Conservation (phyloP, 257 asterid genomes). For the Dorcoceras hygrometricum region DNA sequence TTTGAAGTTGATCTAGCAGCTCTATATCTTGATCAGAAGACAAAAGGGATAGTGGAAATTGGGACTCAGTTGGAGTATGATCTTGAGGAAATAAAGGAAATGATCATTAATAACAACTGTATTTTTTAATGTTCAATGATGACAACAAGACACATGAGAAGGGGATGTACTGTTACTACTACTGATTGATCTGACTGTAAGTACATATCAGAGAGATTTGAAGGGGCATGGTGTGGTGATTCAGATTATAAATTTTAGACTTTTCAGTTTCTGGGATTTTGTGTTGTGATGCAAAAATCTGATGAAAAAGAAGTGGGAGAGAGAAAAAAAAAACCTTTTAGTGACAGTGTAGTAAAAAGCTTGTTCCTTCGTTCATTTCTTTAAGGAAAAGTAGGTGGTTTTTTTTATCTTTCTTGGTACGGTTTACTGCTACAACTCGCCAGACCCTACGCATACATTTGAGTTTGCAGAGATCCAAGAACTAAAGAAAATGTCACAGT, state of each 20-base stretch:
- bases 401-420: slow-evolving; percentile 8
- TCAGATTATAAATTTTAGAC: slow-evolving; percentile 12
- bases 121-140: slow-evolving; percentile 37
- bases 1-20: not conserved
- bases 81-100: slow-evolving; percentile 60
- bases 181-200: slow-evolving; percentile 25
- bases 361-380: slow-evolving; percentile 35
- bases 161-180: slow-evolving; percentile 41
- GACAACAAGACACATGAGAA: slow-evolving; percentile 39
- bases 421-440: too few species aligned
- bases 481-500: too few species aligned
- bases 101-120: slow-evolving; percentile 23
- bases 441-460: too few species aligned
- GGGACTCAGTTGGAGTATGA: slow-evolving; percentile 38
- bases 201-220: slow-evolving; percentile 41
- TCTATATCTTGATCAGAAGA: slow-evolving; percentile 28
- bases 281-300: slow-evolving; percentile 46
- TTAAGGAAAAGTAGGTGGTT: slow-evolving; percentile 18
- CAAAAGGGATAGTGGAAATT: slow-evolving; percentile 20
- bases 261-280: slow-evolving; percentile 41
- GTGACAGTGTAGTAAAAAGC: slow-evolving; percentile 38
- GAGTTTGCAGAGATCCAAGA: too few species aligned
- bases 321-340: slow-evolving; percentile 18
- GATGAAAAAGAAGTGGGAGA: too few species aligned
- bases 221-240: slow-evolving; percentile 40